Conservation (phyloP, 164 flowering plant species). For the Amborella trichopoda region DNA sequence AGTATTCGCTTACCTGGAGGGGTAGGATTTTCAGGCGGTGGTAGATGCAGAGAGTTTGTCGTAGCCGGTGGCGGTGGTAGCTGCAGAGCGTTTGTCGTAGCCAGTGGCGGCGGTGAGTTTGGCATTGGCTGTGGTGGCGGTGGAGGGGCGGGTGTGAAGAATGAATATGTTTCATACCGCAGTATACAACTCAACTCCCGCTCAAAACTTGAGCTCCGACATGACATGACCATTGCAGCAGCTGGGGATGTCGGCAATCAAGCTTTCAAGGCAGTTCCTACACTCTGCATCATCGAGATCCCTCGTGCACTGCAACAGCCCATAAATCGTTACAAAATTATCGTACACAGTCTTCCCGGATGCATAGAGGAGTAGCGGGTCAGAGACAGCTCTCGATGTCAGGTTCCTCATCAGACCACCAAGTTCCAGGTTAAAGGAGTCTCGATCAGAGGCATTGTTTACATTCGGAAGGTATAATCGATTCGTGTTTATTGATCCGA, state of each 20-base stretch:
- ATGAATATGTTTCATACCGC: slow-evolving; percentile 9
- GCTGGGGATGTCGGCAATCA: slow-evolving; percentile 2
- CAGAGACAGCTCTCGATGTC: neutral
- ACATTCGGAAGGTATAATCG: no score
- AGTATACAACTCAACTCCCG: slow-evolving; percentile 18
- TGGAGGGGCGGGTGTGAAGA: neutral
- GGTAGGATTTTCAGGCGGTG: no score
- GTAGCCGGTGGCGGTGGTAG: no score
- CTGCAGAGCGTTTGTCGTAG: no score
- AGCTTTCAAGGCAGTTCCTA: slow-evolving; percentile 7
- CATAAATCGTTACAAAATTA: slow-evolving; percentile 3
- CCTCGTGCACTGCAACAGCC: slow-evolving; percentile 19
- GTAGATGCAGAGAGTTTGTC: no score
- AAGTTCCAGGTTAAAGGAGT: neutral
- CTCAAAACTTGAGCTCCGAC: slow-evolving; percentile 10
- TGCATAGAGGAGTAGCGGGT: slow-evolving; percentile 10
- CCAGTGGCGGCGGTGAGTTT: no score
- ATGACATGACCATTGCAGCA: slow-evolving; percentile 4
- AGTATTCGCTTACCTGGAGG: no score
- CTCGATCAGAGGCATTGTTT: slow-evolving; percentile 2
- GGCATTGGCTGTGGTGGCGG: neutral
- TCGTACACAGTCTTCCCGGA: slow-evolving; percentile 2
- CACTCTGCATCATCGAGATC: slow-evolving; percentile 9
- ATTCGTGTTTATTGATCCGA: slow-evolving; percentile 20
- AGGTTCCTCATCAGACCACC: slow-evolving; percentile 1